phyloP scores from a whole-genome alignment of 2,329 filamentous ascomycete genomes.

The Trichoderma sp. region DNA sequence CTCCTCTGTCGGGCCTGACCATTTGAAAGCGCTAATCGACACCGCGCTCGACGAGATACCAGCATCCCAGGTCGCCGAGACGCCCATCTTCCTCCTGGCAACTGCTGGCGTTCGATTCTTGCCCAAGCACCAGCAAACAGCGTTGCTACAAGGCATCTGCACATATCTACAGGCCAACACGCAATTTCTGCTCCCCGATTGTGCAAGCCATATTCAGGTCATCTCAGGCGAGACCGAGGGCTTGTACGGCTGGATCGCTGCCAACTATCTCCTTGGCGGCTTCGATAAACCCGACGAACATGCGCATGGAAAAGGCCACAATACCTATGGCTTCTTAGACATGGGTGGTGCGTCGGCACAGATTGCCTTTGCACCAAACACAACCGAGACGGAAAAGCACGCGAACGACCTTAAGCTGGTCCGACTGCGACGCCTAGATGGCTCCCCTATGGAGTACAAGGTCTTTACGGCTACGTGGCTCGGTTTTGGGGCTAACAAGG shows the following conservation, averaged over 20 bases:
- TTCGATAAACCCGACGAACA: slow-evolving; percentile 78
- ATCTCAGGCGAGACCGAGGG: slow-evolving; percentile 96
- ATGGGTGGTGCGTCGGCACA: slow-evolving; percentile 98
- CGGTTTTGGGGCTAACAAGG: slow-evolving; percentile 95
- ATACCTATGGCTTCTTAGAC: slow-evolving; percentile 95
- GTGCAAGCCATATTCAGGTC: slow-evolving; percentile 84
- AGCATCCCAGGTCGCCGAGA: slow-evolving; percentile 72
- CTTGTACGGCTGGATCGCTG: slow-evolving; percentile 94
- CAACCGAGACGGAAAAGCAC: slow-evolving; percentile 86
- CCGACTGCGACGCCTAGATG: slow-evolving; percentile 80
- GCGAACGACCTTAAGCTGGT: slow-evolving; percentile 85
- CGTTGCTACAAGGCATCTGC: slow-evolving; percentile 77
- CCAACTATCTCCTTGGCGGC: slow-evolving; percentile 90
- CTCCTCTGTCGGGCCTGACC: slow-evolving; percentile 74
- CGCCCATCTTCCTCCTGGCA: slow-evolving; percentile 91
- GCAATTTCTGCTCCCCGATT: slow-evolving; percentile 85
- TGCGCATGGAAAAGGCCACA: slow-evolving; percentile 80
- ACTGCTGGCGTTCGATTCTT: slow-evolving; percentile 94
- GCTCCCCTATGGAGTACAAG: slow-evolving; percentile 74
- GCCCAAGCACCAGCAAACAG: slow-evolving; percentile 68
- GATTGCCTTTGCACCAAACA: slow-evolving; percentile 95
- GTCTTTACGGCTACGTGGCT: slow-evolving; percentile 98
- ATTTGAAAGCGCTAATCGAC: slow-evolving; percentile 76
- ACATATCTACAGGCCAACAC: slow-evolving; percentile 76
- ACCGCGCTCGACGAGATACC: slow-evolving; percentile 82